Conservation (phyloP, 148 eudicot species). For the Amaranthus cruentus region DNA sequence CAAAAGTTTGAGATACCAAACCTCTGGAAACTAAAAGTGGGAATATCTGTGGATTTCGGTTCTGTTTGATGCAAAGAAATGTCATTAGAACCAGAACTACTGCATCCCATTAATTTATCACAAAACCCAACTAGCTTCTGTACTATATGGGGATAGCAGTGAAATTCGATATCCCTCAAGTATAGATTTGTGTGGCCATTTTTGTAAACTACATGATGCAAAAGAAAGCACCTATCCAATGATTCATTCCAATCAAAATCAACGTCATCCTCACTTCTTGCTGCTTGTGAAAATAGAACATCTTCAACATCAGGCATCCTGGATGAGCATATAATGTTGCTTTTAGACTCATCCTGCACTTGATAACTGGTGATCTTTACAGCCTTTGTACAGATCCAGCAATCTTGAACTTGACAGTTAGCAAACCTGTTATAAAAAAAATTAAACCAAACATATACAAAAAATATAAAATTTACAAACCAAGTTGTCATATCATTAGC, state of each 20-base stretch:
- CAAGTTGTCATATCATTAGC: neutral
- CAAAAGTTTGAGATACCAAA: constrained; percentile 56
- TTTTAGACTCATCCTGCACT: constrained; percentile 25
- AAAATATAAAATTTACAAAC: neutral
- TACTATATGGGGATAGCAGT: constrained; percentile 70
- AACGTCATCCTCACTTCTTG: constrained; percentile 19
- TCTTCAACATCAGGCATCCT: constrained; percentile 18
- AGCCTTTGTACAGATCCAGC: constrained; percentile 39
- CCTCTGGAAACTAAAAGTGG: constrained; percentile 32
- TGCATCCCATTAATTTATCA: constrained; percentile 33
- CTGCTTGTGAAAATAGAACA: constrained; percentile 19
- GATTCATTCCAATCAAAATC: constrained; percentile 16
- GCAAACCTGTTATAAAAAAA: constrained; percentile 40
- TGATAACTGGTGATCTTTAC: constrained; percentile 37
- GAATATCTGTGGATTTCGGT: constrained; percentile 24
- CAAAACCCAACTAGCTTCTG: constrained; percentile 45
- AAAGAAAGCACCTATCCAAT: constrained; percentile 39
- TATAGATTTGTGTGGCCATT: constrained; percentile 22
- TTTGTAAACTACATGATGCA: constrained; percentile 40
- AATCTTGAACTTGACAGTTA: constrained; percentile 32
- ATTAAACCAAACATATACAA: neutral
- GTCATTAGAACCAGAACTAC: constrained; percentile 26
- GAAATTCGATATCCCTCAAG: constrained; percentile 54
- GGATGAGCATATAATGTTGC: constrained; percentile 45
- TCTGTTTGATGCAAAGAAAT: constrained; percentile 27